phyloP scores from a whole-genome alignment of 148 eudicot species.

The Rhododendron ovatum region DNA sequence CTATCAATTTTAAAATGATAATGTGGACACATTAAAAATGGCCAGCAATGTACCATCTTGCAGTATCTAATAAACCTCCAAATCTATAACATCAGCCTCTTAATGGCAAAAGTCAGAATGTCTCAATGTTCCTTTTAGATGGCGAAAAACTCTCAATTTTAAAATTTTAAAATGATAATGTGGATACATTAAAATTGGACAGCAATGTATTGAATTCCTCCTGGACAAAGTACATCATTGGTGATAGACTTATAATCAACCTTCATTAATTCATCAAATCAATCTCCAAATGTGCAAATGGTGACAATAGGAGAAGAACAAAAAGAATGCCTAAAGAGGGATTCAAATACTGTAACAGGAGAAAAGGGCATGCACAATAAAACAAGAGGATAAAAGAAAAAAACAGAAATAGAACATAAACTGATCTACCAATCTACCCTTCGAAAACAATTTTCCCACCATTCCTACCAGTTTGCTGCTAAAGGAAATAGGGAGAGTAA shows the following conservation, averaged over 20 bases:
- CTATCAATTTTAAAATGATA: neutral
- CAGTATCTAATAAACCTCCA: neutral
- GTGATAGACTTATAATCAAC: neutral
- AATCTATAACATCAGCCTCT: neutral
- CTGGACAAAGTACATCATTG: neutral
- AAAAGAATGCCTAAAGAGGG: neutral
- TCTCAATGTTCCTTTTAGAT: neutral
- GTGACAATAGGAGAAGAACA: neutral
- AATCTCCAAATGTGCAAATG: neutral
- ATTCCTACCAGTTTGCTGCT: neutral
- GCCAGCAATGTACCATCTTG: neutral
- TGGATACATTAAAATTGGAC: neutral
- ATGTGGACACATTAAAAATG: neutral
- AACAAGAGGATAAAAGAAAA: neutral
- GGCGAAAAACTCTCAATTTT: neutral
- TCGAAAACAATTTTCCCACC: neutral
- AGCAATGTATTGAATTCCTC: neutral
- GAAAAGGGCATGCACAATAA: neutral
- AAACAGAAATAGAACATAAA: neutral
- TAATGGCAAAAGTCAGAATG: neutral
- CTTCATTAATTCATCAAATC: neutral
- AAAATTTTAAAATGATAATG: neutral
- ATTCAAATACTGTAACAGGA: neutral
- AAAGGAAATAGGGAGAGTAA: neutral
- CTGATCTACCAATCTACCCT: slow-evolving; percentile 1